Evolutionary conservation across 1,139 yeast species (phyloP).

Genomic region (Yamadazyma trypodendri): DNA sequence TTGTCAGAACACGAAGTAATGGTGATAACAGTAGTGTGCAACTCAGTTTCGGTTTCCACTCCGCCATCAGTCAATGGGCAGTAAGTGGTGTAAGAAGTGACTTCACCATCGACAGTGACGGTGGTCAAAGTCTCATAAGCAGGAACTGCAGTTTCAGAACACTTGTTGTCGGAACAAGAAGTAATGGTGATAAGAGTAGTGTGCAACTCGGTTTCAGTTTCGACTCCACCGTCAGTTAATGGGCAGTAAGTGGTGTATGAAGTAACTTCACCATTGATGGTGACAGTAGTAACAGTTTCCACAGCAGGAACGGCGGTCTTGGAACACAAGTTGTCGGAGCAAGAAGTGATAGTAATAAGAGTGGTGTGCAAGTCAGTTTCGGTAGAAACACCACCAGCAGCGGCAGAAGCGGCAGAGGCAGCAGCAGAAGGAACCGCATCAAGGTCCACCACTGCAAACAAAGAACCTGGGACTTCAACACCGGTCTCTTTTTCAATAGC

Average conservation of each 20-base stretch:
- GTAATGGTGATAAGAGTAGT: conserved; percentile 39
- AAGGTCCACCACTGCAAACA: conserved; percentile 17
- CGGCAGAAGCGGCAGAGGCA: conserved; percentile 6
- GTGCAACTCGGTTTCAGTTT: no score
- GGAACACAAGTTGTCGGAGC: no score
- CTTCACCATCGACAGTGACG: conserved; percentile 22
- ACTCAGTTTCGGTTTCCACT: conserved; percentile 11
- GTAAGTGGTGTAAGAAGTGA: conserved; percentile 26
- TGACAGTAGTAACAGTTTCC: conserved; percentile 22
- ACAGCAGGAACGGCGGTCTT: no score
- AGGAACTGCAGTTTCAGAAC: conserved; percentile 28
- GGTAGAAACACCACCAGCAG: conserved; percentile 12
- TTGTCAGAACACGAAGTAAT: conserved; percentile 17
- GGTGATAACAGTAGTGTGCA: conserved; percentile 13
- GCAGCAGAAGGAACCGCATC: conserved; percentile 11
- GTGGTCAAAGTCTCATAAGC: conserved; percentile 22
- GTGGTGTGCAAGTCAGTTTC: conserved; percentile 18
- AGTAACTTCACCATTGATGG: conserved; percentile 23
- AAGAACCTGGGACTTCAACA: conserved; percentile 16
- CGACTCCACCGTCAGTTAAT: no score
- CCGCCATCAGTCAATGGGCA: conserved; percentile 16
- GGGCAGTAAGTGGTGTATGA: conserved; percentile 35
- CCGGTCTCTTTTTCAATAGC: conserved; percentile 28
- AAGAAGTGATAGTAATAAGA: conserved; percentile 19
- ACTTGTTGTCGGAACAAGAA: conserved; percentile 39